phyloP scores from a whole-genome alignment of 2,329 filamentous ascomycete genomes.

The Monosporascus sp. region DNA sequence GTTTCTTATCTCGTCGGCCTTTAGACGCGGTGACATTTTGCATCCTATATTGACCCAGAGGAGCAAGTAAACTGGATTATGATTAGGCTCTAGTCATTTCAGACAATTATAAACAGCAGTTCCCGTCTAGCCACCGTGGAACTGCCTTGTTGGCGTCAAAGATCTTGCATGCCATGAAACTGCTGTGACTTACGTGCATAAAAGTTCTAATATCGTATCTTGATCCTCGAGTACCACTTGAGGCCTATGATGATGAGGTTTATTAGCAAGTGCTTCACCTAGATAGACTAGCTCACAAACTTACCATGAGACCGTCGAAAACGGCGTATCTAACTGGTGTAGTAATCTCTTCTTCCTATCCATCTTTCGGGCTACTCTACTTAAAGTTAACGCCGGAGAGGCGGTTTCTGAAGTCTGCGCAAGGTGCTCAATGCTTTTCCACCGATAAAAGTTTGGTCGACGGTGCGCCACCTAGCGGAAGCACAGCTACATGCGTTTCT shows the following conservation, averaged over 20 bases:
- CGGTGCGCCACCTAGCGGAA: too few relatives aligned
- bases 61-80: slow-evolving; percentile 50
- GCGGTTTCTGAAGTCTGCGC: too few relatives aligned
- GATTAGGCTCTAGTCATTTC: slow-evolving; percentile 5
- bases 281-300: slow-evolving; percentile 7
- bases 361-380: slow-evolving; percentile 27
- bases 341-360: slow-evolving; percentile 51
- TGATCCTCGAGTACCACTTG: slow-evolving; percentile 52
- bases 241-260: slow-evolving; percentile 44
- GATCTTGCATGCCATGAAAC: not conserved
- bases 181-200: slow-evolving; percentile 53
- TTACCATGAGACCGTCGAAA: slow-evolving; percentile 55
- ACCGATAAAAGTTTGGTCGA: too few relatives aligned
- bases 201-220: slow-evolving; percentile 58
- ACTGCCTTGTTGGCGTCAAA: not conserved
- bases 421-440: too few relatives aligned
- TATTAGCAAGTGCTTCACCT: not conserved
- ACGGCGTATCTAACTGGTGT: slow-evolving; percentile 62
- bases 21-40: slow-evolving; percentile 51
- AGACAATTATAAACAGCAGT: too few relatives aligned
- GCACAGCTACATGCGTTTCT: too few relatives aligned
- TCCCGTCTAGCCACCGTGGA: not conserved
- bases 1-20: slow-evolving; percentile 53
- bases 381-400: not conserved
- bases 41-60: slow-evolving; percentile 57